These are phyloP conservation scores for Cyclostephanos invisitatus DNA, from an alignment of 108 stramenopile genomes.

Conservation along the genomic window DNA sequence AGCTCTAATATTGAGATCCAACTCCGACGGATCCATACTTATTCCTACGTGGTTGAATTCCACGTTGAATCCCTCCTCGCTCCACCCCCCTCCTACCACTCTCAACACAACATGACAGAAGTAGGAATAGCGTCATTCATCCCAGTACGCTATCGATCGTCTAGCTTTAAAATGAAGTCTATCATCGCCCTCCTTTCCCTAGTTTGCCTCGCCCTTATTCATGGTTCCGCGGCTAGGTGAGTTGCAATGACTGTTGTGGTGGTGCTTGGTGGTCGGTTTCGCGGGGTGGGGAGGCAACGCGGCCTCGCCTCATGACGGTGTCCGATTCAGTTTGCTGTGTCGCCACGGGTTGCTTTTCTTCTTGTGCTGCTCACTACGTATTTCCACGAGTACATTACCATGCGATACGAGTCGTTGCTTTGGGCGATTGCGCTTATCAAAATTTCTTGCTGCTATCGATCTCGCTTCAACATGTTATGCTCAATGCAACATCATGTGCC, in stretches of 20 bases:
- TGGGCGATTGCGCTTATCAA: background rate
- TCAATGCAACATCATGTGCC: conserved; percentile 23
- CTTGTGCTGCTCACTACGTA: no score
- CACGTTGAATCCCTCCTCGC: background rate
- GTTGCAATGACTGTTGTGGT: background rate
- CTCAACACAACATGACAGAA: background rate
- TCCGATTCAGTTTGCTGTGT: no score
- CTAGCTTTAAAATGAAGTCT: conserved; percentile 42
- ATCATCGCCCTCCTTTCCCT: conserved; percentile 45
- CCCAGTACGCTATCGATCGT: background rate
- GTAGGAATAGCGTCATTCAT: background rate
- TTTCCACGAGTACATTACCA: background rate
- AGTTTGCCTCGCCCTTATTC: conserved; percentile 33
- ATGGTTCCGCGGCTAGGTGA: conserved; percentile 36
- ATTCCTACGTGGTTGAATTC: background rate
- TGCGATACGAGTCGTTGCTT: background rate
- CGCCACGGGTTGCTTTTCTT: no score
- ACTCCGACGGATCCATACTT: no score
- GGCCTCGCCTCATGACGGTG: no score
- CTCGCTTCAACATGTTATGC: background rate
- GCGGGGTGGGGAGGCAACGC: background rate
- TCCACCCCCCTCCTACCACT: background rate
- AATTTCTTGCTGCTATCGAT: background rate
- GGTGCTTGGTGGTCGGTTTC: background rate
- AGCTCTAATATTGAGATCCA: no score